Percentiles rank a stretch among this genome's conserved stretches.
phyloP scores from a whole-genome alignment of 768 basidiomycete species.

The Suillus weaverae region DNA sequence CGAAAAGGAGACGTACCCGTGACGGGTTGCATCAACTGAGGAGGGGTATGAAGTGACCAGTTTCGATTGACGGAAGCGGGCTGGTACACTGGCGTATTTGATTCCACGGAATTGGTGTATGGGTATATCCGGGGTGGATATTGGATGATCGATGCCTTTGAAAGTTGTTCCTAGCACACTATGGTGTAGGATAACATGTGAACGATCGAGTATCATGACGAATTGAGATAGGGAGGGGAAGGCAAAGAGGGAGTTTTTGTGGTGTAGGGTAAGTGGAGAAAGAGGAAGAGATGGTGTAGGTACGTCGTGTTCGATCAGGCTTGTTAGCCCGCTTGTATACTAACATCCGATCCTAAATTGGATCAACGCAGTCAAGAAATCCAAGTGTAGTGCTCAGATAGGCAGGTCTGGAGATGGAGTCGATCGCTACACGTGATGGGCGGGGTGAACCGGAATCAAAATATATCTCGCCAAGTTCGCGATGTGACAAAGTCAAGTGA shows the following conservation, averaged over 20 bases:
- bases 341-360: constrained; percentile 24
- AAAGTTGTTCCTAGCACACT: constrained; percentile 61
- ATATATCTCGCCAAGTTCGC: background rate
- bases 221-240: constrained; percentile 5
- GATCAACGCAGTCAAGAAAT: constrained; percentile 19
- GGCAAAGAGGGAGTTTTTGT: background rate
- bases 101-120: constrained; percentile 78
- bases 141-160: constrained; percentile 58
- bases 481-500: background rate
- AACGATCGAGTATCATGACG: constrained; percentile 30
- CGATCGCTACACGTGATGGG: constrained; percentile 26
- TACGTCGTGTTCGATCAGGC: constrained; percentile 8
- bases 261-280: background rate
- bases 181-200: constrained; percentile 46
- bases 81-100: constrained; percentile 73
- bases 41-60: constrained; percentile 58
- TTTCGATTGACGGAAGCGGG: constrained; percentile 73
- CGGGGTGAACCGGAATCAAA: constrained; percentile 19
- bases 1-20: constrained; percentile 52
- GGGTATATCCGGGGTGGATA: constrained; percentile 53
- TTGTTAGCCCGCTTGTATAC: constrained; percentile 18
- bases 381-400: constrained; percentile 19
- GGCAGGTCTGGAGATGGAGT: constrained; percentile 16
- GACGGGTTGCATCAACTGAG: constrained; percentile 59
- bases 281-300: background rate